Base-by-base conservation (phyloP, 345 rosid genomes). In the Eutrema japonicum region DNA sequence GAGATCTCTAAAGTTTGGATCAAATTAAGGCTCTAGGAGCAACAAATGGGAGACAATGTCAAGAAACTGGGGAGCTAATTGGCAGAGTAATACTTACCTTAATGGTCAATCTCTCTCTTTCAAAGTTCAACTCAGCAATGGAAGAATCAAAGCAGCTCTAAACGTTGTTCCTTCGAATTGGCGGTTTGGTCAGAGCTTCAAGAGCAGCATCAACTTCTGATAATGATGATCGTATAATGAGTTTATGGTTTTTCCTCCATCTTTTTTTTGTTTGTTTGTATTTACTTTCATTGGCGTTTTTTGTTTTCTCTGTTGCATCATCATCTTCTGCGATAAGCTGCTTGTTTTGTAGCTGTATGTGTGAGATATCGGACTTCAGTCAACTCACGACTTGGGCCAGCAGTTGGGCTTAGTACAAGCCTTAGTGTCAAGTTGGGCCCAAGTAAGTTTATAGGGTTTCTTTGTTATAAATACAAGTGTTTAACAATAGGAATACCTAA, bases 51-150 rank as follows among this genome's bases (percentile, higher is more conserved):
- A 85, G 58, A 36, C 50, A 26, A 88, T 89, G 84, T 81, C 90
- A 5, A 92, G 96, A 71, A 92, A 92, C 22, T 92, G 88, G 96
- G 97, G 93, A 32, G 82, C 68, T 5, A 85, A 88, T 50, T 89
- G 83, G 85, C 96, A 86, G 70, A 87, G 96, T 64, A 71, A 80
- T 3, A 80, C 80, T 60, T 88, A 83, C 63, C 87, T 87, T 51
- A 89, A 85, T 16, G 90, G 89, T 4, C 97, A 89, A 74, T 73
- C 82, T 76, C 72, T 89, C 51, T 92, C 96, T 35, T 86, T 92
- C 73, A 81, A 77, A 72, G 65, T 92, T 69, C 82, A 81, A 60
- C 72, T 83, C n/a, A 85, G 84, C 49, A 22, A 86, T 29, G 93
- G 97, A 13, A 56, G 0, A n/a, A 82, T 60, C 50, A 40, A 55